phyloP scores from a whole-genome alignment of 2,329 filamentous ascomycete genomes.

The Alternaria triticimaculans region DNA sequence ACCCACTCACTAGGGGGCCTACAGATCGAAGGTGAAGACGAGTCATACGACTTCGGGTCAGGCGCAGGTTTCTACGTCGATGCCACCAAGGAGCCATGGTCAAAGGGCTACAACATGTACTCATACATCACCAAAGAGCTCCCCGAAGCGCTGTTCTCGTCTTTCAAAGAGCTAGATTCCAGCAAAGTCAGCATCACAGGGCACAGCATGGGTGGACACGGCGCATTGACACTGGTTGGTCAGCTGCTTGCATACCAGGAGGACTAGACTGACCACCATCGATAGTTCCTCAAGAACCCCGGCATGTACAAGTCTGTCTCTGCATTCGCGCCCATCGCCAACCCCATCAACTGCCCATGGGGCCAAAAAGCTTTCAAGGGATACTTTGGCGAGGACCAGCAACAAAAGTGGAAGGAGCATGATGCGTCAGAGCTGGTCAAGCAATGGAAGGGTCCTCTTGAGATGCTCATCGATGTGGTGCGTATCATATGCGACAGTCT shows the following conservation, averaged over 20 bases:
- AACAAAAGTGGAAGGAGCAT: slow-evolving; percentile 82
- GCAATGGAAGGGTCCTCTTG: slow-evolving; percentile 73
- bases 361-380: slow-evolving; percentile 93
- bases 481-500: slow-evolving; percentile 45
- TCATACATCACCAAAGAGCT: slow-evolving; percentile 89
- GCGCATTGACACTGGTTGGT: slow-evolving; percentile 78
- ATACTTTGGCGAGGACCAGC: slow-evolving; percentile 79
- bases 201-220: slow-evolving; percentile 97
- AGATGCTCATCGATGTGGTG: slow-evolving; percentile 86
- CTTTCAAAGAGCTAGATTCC: slow-evolving; percentile 74
- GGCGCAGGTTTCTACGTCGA: slow-evolving; percentile 96
- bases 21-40: slow-evolving; percentile 81
- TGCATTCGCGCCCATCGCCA: slow-evolving; percentile 88
- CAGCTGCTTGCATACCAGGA: neutral
- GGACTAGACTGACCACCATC: slow-evolving; percentile 6
- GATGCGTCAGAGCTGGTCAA: slow-evolving; percentile 91
- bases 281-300: slow-evolving; percentile 83
- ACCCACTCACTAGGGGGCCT: slow-evolving; percentile 66
- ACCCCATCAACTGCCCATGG: slow-evolving; percentile 87
- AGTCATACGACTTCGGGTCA: slow-evolving; percentile 87
- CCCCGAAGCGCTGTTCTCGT: slow-evolving; percentile 74
- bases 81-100: slow-evolving; percentile 77
- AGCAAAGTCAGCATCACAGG: slow-evolving; percentile 82
- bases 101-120: slow-evolving; percentile 89
- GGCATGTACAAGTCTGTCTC: slow-evolving; percentile 87